These are phyloP conservation scores for Pythium biforme DNA, from an alignment of 352 stramenopile genomes.

Conservation along the genomic window DNA sequence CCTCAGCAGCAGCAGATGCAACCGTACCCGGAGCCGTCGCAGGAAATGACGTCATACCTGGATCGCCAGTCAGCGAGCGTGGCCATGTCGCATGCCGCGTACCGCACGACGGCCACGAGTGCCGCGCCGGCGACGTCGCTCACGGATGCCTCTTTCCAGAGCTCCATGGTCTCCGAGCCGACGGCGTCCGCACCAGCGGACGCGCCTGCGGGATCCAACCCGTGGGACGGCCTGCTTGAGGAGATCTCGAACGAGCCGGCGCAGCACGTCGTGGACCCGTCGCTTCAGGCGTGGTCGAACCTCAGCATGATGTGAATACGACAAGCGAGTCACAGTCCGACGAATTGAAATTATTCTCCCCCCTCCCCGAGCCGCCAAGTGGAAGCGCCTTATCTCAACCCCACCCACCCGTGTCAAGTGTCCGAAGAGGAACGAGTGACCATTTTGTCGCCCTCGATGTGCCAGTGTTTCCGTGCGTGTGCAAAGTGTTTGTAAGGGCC, in stretches of 20 bases:
- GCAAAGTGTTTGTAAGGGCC: not conserved
- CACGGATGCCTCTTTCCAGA: slow-evolving; percentile 8
- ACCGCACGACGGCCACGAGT: slow-evolving; percentile 17
- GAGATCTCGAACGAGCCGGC: slow-evolving; percentile 55
- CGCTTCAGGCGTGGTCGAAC: slow-evolving; percentile 68
- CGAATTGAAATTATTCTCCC: not conserved
- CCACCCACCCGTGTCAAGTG: not conserved
- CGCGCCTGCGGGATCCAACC: slow-evolving; percentile 8
- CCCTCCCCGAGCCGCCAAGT: slow-evolving; percentile 16
- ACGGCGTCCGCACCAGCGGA: not conserved
- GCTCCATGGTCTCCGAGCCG: slow-evolving; percentile 8
- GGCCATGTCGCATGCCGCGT: slow-evolving; percentile 14
- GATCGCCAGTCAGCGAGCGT: slow-evolving; percentile 7
- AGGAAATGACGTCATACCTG: slow-evolving; percentile 16
- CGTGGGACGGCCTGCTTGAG: slow-evolving; percentile 78
- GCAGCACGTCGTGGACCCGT: slow-evolving; percentile 44
- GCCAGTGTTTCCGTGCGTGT: slow-evolving; percentile 1
- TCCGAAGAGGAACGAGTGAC: slow-evolving; percentile 1
- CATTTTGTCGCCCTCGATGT: slow-evolving; percentile 14
- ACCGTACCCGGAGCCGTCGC: slow-evolving; percentile 22
- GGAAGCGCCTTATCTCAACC: slow-evolving; percentile 21
- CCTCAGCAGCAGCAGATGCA: slow-evolving; percentile 24
- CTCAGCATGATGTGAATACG: slow-evolving; percentile 77
- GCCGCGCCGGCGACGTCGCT: slow-evolving; percentile 5
- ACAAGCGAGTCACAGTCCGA: no score